phyloP scores from a whole-genome alignment of 495 filamentous ascomycete species.

The Xylaria cubensis region DNA sequence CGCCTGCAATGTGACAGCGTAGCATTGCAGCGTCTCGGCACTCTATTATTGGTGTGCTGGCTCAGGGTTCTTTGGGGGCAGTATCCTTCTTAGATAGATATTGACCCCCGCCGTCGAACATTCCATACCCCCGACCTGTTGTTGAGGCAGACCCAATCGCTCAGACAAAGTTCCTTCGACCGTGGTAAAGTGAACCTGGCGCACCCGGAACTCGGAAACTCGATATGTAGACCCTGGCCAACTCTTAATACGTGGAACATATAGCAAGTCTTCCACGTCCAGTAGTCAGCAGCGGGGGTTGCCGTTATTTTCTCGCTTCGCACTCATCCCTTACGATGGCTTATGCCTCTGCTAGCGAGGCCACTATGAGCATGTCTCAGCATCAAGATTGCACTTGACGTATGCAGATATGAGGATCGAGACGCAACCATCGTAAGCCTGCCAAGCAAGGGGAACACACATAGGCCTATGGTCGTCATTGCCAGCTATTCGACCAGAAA shows the following conservation, averaged over 20 bases:
- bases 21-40: slow-evolving; percentile 12
- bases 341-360: neutral
- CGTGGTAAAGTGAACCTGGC: neutral
- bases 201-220: neutral
- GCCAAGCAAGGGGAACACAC: neutral
- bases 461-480: neutral
- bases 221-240: neutral
- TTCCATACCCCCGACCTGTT: neutral
- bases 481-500: neutral
- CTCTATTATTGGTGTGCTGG: slow-evolving; percentile 8
- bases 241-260: neutral
- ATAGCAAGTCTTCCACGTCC: neutral
- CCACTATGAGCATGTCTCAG: neutral
- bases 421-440: neutral
- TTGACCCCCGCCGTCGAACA: neutral
- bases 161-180: neutral
- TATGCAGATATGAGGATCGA: neutral
- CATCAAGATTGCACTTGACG: neutral
- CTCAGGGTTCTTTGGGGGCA: neutral
- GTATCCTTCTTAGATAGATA: neutral
- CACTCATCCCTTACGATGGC: neutral
- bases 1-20: slow-evolving; percentile 16
- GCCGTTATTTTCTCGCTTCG: neutral
- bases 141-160: neutral
- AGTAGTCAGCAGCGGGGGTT: neutral